phyloP scores from a whole-genome alignment of 2,329 filamentous ascomycete species.

The Aspergillus sp. region DNA sequence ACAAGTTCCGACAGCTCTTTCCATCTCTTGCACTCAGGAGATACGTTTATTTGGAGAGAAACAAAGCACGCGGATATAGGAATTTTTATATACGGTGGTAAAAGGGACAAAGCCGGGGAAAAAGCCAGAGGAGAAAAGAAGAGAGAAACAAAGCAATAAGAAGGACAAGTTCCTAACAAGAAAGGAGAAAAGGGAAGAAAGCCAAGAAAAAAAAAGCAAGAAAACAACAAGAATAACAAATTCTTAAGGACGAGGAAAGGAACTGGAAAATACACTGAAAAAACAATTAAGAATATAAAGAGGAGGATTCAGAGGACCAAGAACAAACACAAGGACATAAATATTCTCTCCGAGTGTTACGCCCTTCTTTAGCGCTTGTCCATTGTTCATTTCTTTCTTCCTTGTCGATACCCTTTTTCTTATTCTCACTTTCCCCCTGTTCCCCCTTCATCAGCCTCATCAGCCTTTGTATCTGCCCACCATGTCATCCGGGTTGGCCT shows the following conservation, averaged over 20 bases:
- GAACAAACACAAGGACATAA: not conserved
- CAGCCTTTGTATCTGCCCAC: slow-evolving; percentile 41
- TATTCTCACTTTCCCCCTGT: slow-evolving; percentile 14
- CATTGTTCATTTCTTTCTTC: not conserved
- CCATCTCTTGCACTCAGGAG: slow-evolving; percentile 37
- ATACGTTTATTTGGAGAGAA: slow-evolving; percentile 21
- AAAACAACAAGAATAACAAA: slow-evolving; percentile 10
- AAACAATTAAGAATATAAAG: slow-evolving; percentile 5
- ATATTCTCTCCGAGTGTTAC: slow-evolving; percentile 11
- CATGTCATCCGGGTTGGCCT: slow-evolving; percentile 64
- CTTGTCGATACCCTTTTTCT: slow-evolving; percentile 1
- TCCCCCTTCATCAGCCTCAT: slow-evolving; percentile 9
- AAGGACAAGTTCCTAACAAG: slow-evolving; percentile 14
- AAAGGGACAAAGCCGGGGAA: slow-evolving; percentile 17
- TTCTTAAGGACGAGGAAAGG: slow-evolving; percentile 15
- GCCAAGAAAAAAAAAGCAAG: slow-evolving; percentile 8
- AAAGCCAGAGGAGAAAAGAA: slow-evolving; percentile 20
- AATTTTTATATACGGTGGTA: slow-evolving; percentile 21
- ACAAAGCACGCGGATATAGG: slow-evolving; percentile 28
- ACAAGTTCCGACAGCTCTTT: slow-evolving; percentile 43
- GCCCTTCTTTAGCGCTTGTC: not conserved
- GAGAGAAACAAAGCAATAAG: slow-evolving; percentile 20
- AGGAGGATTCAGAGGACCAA: too few species aligned
- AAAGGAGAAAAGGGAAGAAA: slow-evolving; percentile 15
- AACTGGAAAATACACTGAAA: slow-evolving; percentile 18